A percentile compares a stretch with the other conserved stretches of the same genome.
Evolutionary conservation across 2,329 filamentous ascomycete species (phyloP).

Genomic region (Neoascochyta sp.): DNA sequence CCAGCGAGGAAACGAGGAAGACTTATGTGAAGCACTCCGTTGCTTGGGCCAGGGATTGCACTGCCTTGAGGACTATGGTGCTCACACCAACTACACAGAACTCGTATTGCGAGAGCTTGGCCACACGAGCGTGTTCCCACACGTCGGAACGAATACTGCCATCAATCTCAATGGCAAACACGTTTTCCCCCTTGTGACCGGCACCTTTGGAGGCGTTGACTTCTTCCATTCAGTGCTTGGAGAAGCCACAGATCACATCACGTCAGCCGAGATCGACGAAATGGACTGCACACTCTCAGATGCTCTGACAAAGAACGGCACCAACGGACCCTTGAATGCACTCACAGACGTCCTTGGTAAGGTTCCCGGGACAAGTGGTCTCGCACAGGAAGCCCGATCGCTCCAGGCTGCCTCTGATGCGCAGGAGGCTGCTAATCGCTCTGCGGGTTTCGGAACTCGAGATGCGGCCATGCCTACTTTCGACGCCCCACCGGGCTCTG

Average conservation of each 20-base stretch:
- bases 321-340: constrained; percentile 31
- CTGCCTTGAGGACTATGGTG: constrained; percentile 54
- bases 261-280: constrained; percentile 48
- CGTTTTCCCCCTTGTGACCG: constrained; percentile 52
- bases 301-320: constrained; percentile 34
- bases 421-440: constrained; percentile 44
- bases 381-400: constrained; percentile 46
- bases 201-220: constrained; percentile 53
- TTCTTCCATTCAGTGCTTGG: constrained; percentile 51
- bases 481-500: constrained; percentile 44
- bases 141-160: constrained; percentile 47
- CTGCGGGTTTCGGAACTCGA: constrained; percentile 35
- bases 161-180: constrained; percentile 47
- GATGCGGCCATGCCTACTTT: constrained; percentile 34
- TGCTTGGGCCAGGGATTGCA: constrained; percentile 53
- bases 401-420: constrained; percentile 49
- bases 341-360: constrained; percentile 71
- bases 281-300: constrained; percentile 45
- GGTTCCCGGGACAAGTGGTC: constrained; percentile 58
- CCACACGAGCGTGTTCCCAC: constrained; percentile 50
- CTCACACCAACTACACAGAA: constrained; percentile 55
- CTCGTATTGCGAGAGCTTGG: constrained; percentile 52
- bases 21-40: constrained; percentile 48
- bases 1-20: constrained; percentile 42
- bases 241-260: constrained; percentile 49